Evolutionary conservation across 2,329 filamentous ascomycete species (phyloP).

Genomic region (Calonectria henricotiae): DNA sequence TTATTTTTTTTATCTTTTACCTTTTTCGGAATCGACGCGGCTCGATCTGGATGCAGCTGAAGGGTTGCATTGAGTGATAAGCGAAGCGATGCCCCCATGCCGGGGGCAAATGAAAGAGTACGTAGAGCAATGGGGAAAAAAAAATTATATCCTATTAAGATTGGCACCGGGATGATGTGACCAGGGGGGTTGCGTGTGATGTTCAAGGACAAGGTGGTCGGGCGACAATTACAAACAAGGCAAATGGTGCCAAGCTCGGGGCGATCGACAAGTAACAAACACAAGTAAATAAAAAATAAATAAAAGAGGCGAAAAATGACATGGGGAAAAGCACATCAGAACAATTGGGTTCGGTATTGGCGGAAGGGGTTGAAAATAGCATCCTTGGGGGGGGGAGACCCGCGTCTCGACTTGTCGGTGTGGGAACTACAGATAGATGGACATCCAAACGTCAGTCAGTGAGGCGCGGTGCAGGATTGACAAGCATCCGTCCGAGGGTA

Average conservation of each 20-base stretch:
- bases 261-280: neutral
- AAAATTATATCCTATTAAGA: neutral
- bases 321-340: neutral
- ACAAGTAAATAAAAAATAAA: neutral
- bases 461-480: constrained; percentile 20
- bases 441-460: neutral
- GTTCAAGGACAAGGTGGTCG: constrained; percentile 19
- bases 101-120: constrained; percentile 1
- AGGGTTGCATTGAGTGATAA: constrained; percentile 26
- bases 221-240: constrained; percentile 13
- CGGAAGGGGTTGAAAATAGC: constrained; percentile 4
- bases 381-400: neutral
- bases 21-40: neutral
- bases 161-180: constrained; percentile 1
- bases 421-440: neutral
- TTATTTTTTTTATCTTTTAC: neutral
- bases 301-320: neutral
- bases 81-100: constrained; percentile 18
- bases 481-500: constrained; percentile 9
- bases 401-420: constrained; percentile 3
- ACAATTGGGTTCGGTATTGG: neutral
- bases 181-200: neutral
- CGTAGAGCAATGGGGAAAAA: neutral
- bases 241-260: neutral
- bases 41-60: constrained; percentile 1